These are phyloP conservation scores for Diaporthe caulivora DNA, from an alignment of 2,329 filamentous ascomycete species.

Conservation along the genomic window DNA sequence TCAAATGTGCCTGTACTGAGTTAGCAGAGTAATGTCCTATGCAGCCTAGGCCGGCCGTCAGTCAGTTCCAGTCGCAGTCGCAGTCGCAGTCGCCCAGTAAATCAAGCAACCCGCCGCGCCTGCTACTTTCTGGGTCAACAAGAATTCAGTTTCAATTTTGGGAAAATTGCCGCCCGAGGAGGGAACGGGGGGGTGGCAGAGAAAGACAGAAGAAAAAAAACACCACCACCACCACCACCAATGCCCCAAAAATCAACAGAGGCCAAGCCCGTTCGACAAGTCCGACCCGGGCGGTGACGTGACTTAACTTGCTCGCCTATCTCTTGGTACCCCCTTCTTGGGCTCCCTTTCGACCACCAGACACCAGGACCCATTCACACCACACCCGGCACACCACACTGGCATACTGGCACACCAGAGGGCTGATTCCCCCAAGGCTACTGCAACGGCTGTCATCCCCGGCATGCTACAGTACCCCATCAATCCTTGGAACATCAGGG, in stretches of 20 bases:
- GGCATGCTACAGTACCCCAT: constrained; percentile 23
- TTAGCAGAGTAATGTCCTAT: constrained; percentile 30
- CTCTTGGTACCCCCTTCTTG: constrained; percentile 23
- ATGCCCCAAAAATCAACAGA: background rate
- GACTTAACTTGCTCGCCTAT: constrained; percentile 5
- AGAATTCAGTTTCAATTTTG: constrained; percentile 8
- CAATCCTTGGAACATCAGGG: constrained; percentile 22
- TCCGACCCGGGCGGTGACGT: constrained; percentile 23
- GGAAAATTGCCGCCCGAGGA: background rate
- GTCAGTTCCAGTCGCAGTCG: too few relatives aligned
- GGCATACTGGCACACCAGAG: background rate
- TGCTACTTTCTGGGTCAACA: background rate
- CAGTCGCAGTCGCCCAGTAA: too few relatives aligned
- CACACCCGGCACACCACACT: constrained; percentile 1
- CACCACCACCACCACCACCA: background rate
- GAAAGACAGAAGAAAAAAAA: background rate
- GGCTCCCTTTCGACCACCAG: background rate
- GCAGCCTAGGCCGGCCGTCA: background rate
- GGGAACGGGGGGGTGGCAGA: too few relatives aligned
- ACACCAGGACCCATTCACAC: constrained; percentile 20
- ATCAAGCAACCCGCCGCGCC: background rate
- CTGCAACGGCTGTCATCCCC: constrained; percentile 37
- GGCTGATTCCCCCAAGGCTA: constrained; percentile 31
- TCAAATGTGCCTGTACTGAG: constrained; percentile 13
- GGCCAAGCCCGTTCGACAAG: background rate